Base-by-base conservation (phyloP, 202 grass and related monocot species). In the Hordeum pubiflorum region DNA sequence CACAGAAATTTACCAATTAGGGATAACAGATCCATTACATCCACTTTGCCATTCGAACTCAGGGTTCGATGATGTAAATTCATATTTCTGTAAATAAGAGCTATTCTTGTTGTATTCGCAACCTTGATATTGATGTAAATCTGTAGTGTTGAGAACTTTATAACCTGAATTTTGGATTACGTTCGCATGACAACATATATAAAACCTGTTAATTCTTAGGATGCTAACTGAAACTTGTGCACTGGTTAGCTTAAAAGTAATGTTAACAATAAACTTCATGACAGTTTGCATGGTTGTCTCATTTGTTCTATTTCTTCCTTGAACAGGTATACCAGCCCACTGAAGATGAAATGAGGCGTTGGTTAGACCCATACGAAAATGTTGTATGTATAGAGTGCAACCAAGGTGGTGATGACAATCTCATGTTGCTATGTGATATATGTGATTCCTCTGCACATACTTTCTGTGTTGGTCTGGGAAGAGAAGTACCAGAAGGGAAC, bases 361-460 rank as follows among this genome's bases (percentile, higher is more conserved):
- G 82, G 74, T 56, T 93, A 36, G 85, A 91, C 70, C 89, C 92
- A 12, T 94, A 91, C 77, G 87, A 91, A 63, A 89, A 89, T 85
- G 86, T 87, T 54, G 82, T 91, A 77, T 94, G 89, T 69, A 87
- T 89, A 33, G 89, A 94, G 77, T 94, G 92, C 87, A 90, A 91
- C 61, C 84, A 81, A 81, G 87, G 92, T 40, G 87, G 89, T 22
- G 87, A 91, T 20, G 92, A 94, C 81, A 82, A 84, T 81, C 79
- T 94, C 59, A 91, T 94, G 92, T 72, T 94, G 58, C 71, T 89
- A 14, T 94, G 92, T 74, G 92, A 91, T 72, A 89, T 89, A 38
- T 94, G 92, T 80, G 89, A 87, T 82, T 91, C 92, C n/a, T 83
- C 87, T 55, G 89, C 89, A 26, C 92, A 94, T 63, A 91, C 92